These are phyloP conservation scores for Avicennia marina DNA, from an alignment of 257 asterid genomes.

Conservation along the genomic window DNA sequence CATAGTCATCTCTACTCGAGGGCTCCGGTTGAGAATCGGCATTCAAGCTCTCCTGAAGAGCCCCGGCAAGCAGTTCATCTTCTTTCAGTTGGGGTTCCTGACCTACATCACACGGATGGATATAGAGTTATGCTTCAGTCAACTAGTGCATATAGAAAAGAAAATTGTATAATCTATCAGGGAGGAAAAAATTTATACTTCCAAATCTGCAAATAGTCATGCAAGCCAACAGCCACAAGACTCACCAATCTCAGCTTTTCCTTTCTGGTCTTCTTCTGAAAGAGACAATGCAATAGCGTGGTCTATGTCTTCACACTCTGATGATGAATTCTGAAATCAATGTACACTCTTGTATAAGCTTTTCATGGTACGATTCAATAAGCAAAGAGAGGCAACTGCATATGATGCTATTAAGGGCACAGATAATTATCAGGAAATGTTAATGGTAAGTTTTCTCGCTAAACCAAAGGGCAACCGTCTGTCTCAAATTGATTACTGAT, in stretches of 20 bases:
- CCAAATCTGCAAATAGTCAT: too few species aligned
- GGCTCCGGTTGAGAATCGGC: conserved; percentile 52
- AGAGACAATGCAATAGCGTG: conserved; percentile 81
- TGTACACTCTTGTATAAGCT: conserved; percentile 6
- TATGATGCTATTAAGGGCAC: too few species aligned
- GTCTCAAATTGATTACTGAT: too few species aligned
- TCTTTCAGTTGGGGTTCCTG: conserved; percentile 54
- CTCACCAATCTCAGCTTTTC: conserved; percentile 50
- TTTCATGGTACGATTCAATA: not conserved
- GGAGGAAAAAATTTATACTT: too few species aligned
- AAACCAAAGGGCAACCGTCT: too few species aligned
- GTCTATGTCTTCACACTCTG: conserved; percentile 72
- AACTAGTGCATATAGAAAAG: too few species aligned
- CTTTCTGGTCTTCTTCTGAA: conserved; percentile 66
- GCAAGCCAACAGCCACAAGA: not conserved
- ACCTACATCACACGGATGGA: conserved; percentile 32
- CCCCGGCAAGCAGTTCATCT: conserved; percentile 76
- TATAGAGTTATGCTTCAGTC: conserved; percentile 8
- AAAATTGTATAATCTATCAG: too few species aligned
- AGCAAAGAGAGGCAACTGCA: too few species aligned
- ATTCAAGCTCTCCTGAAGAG: conserved; percentile 69
- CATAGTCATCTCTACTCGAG: conserved; percentile 29
- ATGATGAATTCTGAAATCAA: conserved; percentile 46
- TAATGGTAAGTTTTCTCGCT: too few species aligned
- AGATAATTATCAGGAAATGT: too few species aligned